Conservation (phyloP, 768 basidiomycete genomes). For the Hortiboletus campestris region DNA sequence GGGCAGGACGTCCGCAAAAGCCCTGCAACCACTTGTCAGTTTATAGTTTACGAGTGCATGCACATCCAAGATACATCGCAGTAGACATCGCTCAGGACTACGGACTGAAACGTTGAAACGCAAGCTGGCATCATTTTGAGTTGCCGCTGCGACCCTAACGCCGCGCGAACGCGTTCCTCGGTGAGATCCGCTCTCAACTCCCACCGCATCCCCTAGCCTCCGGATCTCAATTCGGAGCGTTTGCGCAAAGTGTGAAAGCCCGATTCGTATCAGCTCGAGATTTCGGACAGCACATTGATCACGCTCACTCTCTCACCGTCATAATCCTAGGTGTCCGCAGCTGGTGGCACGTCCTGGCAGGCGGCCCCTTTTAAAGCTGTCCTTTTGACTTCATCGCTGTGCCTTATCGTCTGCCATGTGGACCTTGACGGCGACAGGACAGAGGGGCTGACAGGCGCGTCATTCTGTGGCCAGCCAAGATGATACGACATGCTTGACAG, state of each 20-base stretch:
- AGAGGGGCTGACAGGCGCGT: slow-evolving; percentile 10
- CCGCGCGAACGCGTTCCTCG: slow-evolving; percentile 19
- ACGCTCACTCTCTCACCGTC: slow-evolving; percentile 17
- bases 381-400: slow-evolving; percentile 4
- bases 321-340: slow-evolving; percentile 14
- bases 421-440: background rate
- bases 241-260: slow-evolving; percentile 21
- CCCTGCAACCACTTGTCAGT: background rate
- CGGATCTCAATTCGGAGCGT: slow-evolving; percentile 26
- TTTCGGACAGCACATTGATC: slow-evolving; percentile 1
- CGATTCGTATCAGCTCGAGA: slow-evolving; percentile 20
- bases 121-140: background rate
- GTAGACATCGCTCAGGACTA: slow-evolving; percentile 2
- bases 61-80: slow-evolving; percentile 10
- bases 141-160: slow-evolving; percentile 12
- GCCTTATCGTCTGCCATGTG: slow-evolving; percentile 21
- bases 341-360: slow-evolving; percentile 7
- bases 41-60: background rate
- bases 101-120: slow-evolving; percentile 17
- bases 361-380: slow-evolving; percentile 11
- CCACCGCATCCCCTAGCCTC: background rate
- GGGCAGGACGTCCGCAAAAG: background rate
- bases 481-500: slow-evolving; percentile 3
- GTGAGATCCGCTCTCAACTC: slow-evolving; percentile 31
- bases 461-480: slow-evolving; percentile 1